A percentile compares a stretch with the other conserved stretches of the same genome.
Conservation (phyloP, 805 yeast genomes). For the Barnettozyma botsteinii region DNA sequence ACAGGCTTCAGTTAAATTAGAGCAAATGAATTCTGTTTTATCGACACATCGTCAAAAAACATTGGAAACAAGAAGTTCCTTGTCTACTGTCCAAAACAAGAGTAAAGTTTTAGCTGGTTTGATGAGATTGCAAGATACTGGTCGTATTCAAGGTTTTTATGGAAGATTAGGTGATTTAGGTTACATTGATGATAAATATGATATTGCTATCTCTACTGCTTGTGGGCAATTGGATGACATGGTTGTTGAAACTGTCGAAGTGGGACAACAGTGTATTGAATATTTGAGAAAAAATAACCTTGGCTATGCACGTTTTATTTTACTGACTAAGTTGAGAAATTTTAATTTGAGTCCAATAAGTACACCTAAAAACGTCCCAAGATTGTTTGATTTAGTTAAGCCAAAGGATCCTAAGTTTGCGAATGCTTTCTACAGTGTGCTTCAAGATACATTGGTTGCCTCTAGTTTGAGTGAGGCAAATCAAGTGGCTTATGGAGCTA, state of each 20-base stretch:
- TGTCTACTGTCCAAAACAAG: conserved; percentile 56
- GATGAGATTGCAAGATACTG: conserved; percentile 64
- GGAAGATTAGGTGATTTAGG: conserved; percentile 94
- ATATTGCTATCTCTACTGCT: conserved; percentile 92
- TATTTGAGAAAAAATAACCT: conserved; percentile 73
- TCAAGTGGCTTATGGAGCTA: conserved; percentile 76
- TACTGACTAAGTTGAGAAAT: conserved; percentile 65
- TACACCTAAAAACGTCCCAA: conserved; percentile 72
- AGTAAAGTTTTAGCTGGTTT: conserved; percentile 69
- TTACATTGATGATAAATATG: conserved; percentile 81
- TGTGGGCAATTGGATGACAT: conserved; percentile 86
- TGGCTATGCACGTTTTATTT: conserved; percentile 86
- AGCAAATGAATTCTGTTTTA: conserved; percentile 49
- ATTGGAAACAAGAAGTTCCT: conserved; percentile 58
- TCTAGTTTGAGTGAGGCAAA: conserved; percentile 73
- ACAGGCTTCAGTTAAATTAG: conserved; percentile 42
- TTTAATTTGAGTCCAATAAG: conserved; percentile 51
- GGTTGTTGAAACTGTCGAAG: conserved; percentile 77
- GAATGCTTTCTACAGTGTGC: conserved; percentile 85
- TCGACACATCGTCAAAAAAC: conserved; percentile 53
- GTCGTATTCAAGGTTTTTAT: conserved; percentile 77
- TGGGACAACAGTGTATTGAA: conserved; percentile 75
- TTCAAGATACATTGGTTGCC: conserved; percentile 87
- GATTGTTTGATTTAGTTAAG: conserved; percentile 77
- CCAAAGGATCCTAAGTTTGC: conserved; percentile 63